Evolutionary conservation across 2,329 filamentous ascomycete species (phyloP).

Genomic region (Chaetomium sp.): DNA sequence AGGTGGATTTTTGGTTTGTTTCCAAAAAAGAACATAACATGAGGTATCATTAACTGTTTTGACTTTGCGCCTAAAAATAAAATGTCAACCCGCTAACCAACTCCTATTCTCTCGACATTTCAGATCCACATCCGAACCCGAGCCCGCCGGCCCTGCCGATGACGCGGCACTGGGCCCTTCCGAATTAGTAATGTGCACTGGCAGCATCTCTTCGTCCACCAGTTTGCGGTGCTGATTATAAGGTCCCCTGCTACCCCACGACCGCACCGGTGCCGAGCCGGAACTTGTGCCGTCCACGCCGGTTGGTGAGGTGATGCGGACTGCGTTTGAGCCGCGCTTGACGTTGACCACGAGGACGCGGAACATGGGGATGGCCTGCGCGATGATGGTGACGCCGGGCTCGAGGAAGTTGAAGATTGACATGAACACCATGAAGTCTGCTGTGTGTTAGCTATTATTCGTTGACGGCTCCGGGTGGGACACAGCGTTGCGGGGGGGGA

Average conservation of each 20-base stretch:
- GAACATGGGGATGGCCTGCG: constrained; percentile 19
- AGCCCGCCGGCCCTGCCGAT: background rate
- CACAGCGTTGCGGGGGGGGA: background rate
- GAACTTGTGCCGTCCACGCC: background rate
- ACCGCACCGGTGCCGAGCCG: background rate
- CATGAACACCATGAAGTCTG: constrained; percentile 19
- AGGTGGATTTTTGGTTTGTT: too few species aligned
- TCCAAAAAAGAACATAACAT: too few species aligned
- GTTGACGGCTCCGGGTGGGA: background rate
- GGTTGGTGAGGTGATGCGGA: constrained; percentile 9
- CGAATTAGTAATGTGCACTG: background rate
- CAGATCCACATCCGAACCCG: background rate
- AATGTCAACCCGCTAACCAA: background rate
- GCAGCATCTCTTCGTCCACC: constrained; percentile 1
- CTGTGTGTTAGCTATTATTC: background rate
- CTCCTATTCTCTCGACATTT: background rate
- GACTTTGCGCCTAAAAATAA: too few species aligned
- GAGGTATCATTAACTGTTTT: too few species aligned
- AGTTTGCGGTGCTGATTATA: background rate
- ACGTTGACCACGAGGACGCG: constrained; percentile 16
- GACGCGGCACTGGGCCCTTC: too few species aligned
- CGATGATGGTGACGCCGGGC: constrained; percentile 17
- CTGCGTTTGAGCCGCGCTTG: background rate
- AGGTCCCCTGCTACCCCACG: background rate
- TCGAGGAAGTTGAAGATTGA: constrained; percentile 21